phyloP scores from a whole-genome alignment of 768 basidiomycete species.

The Xerocomellus chrysenteron region DNA sequence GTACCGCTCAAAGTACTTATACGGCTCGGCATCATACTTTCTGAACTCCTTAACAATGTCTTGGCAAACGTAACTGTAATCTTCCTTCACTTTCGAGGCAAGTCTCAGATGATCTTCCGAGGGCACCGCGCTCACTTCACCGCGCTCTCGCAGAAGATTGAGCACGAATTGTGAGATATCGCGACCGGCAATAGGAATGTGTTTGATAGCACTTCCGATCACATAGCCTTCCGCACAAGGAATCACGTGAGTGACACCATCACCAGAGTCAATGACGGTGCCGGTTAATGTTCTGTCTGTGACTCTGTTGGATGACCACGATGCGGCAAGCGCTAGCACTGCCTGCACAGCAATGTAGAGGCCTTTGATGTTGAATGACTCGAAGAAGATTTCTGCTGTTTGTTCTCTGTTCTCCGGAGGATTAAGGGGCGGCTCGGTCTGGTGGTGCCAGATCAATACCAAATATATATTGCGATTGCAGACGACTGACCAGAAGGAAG shows the following conservation, averaged over 20 bases:
- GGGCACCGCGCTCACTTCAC: constrained; percentile 86
- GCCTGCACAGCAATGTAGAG: constrained; percentile 99
- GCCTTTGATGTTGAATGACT: constrained; percentile 99
- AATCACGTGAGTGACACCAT: constrained; percentile 99
- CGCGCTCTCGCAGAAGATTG: constrained; percentile 92
- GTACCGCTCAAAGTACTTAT: constrained; percentile 91
- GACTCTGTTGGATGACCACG: constrained; percentile 91
- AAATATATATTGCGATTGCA: not conserved
- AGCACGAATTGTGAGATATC: constrained; percentile 97
- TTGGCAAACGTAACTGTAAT: constrained; percentile 97
- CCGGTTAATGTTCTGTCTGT: constrained; percentile 91
- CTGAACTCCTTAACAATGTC: constrained; percentile 99
- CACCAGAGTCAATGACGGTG: constrained; percentile 98
- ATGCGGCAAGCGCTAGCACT: constrained; percentile 95
- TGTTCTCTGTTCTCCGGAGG: constrained; percentile 98
- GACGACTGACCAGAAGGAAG: constrained; percentile 81
- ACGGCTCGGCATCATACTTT: constrained; percentile 96
- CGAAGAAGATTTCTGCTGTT: constrained; percentile 99
- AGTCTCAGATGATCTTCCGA: constrained; percentile 93
- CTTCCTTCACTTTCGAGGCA: constrained; percentile 95
- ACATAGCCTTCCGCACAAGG: constrained; percentile 97
- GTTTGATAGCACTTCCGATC: constrained; percentile 97
- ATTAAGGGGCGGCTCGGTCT: constrained; percentile 99
- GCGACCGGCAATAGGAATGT: constrained; percentile 97
- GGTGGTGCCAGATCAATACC: not conserved